These are phyloP conservation scores for Sporisorium scitamineum DNA, from an alignment of 1,284 basidiomycete genomes.

Conservation along the genomic window DNA sequence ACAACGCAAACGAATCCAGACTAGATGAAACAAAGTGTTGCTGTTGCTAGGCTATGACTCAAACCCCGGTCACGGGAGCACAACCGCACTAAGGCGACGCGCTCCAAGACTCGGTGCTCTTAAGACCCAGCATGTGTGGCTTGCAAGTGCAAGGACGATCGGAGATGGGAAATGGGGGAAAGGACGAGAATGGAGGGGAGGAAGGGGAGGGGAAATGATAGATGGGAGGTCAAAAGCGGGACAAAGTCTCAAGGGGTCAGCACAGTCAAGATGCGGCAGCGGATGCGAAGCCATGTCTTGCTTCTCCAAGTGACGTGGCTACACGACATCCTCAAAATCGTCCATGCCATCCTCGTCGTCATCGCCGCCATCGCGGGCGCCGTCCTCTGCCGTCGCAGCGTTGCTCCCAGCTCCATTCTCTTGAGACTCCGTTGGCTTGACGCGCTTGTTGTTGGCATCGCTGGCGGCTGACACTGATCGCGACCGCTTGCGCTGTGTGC, in stretches of 20 bases:
- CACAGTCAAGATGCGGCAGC: constrained; percentile 10
- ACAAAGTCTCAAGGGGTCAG: constrained; percentile 10
- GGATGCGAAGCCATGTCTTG: constrained; percentile 5
- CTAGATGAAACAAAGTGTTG: constrained; percentile 41
- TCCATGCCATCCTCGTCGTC: constrained; percentile 59
- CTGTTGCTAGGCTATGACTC: constrained; percentile 58
- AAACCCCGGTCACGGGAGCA: constrained; percentile 56
- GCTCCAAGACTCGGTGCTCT: constrained; percentile 57
- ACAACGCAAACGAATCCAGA: constrained; percentile 30
- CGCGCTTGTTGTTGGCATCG: constrained; percentile 35
- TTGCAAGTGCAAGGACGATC: background rate
- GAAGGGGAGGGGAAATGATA: too few species aligned
- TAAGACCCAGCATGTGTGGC: constrained; percentile 51
- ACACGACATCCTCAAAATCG: constrained; percentile 65
- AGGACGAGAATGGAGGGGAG: background rate
- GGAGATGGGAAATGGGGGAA: background rate
- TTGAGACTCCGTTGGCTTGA: constrained; percentile 19
- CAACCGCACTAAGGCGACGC: constrained; percentile 5
- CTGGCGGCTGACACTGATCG: constrained; percentile 19
- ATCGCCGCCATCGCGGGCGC: constrained; percentile 6
- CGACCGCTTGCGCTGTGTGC: constrained; percentile 33
- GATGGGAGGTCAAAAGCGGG: background rate
- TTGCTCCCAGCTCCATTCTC: background rate
- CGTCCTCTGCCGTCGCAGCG: background rate
- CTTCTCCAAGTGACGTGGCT: constrained; percentile 15